Conservation (phyloP, 2,329 filamentous ascomycete genomes). For the Aspergillus aculeatinus region DNA sequence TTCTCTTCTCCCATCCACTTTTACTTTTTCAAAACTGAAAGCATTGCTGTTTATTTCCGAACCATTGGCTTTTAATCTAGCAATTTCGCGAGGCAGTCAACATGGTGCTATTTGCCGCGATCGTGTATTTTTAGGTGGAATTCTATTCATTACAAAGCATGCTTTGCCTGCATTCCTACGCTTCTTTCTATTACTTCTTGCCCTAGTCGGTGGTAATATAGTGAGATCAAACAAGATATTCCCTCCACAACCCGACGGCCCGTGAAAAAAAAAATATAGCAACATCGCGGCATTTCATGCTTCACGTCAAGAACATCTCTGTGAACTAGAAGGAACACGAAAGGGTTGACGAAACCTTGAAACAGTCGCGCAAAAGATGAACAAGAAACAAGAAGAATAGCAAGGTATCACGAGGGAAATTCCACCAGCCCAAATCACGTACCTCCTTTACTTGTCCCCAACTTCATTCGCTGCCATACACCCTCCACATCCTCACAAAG, state of each 20-base stretch:
- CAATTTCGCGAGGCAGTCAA: not conserved
- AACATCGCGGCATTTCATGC: no score
- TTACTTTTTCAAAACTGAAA: not conserved
- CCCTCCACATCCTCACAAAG: conserved; percentile 44
- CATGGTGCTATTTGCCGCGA: not conserved
- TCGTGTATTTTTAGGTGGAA: not conserved
- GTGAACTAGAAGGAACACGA: no score
- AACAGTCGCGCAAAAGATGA: no score
- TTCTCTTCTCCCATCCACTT: not conserved
- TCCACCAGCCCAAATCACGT: not conserved
- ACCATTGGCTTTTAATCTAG: not conserved
- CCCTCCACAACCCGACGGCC: no score
- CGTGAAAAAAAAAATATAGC: no score
- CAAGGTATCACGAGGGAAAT: no score
- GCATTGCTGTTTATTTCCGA: not conserved
- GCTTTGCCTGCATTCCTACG: not conserved
- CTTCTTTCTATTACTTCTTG: not conserved
- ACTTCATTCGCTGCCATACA: conserved; percentile 41
- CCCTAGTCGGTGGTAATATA: no score
- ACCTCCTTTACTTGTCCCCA: conserved; percentile 28
- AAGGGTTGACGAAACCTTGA: no score
- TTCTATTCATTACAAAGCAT: not conserved
- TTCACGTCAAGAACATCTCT: no score
- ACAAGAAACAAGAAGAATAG: no score
- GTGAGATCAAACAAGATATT: no score